phyloP scores from a whole-genome alignment of 345 rosid genomes.

The Excoecaria agallocha region DNA sequence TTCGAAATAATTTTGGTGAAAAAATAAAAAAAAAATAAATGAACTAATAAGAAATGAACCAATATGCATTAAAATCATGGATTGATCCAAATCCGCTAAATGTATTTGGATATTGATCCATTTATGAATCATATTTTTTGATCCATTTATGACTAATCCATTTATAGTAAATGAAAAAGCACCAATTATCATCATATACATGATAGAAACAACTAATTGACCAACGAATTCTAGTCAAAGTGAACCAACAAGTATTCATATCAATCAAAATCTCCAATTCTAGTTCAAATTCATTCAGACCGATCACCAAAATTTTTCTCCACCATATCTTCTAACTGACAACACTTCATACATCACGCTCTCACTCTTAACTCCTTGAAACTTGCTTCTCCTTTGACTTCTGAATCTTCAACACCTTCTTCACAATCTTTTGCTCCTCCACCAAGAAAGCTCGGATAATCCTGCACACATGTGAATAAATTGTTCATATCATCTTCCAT shows the following conservation, averaged over 20 bases:
- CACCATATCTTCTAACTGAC: neutral
- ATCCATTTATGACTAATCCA: no score
- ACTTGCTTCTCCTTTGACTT: slow-evolving; percentile 25
- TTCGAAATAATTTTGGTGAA: no score
- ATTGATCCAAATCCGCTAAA: no score
- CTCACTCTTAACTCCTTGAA: slow-evolving; percentile 24
- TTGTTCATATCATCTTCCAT: neutral
- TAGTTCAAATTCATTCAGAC: slow-evolving; percentile 11
- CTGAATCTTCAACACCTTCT: slow-evolving; percentile 27
- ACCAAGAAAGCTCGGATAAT: slow-evolving; percentile 25
- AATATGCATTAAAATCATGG: no score
- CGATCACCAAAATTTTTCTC: slow-evolving; percentile 27
- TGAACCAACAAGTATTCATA: slow-evolving; percentile 8
- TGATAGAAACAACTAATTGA: slow-evolving; percentile 2
- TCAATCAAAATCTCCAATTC: slow-evolving; percentile 19
- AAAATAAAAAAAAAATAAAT: no score
- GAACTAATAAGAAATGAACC: no score
- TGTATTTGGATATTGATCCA: no score
- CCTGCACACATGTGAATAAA: neutral
- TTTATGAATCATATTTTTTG: no score
- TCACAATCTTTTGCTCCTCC: slow-evolving; percentile 25
- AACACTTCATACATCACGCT: neutral
- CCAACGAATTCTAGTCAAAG: slow-evolving; percentile 15
- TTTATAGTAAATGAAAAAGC: neutral
- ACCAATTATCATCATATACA: neutral